Percentiles rank a stretch among this genome's conserved stretches.
phyloP scores from a whole-genome alignment of 148 eudicot genomes.

The Cornus suecica region DNA sequence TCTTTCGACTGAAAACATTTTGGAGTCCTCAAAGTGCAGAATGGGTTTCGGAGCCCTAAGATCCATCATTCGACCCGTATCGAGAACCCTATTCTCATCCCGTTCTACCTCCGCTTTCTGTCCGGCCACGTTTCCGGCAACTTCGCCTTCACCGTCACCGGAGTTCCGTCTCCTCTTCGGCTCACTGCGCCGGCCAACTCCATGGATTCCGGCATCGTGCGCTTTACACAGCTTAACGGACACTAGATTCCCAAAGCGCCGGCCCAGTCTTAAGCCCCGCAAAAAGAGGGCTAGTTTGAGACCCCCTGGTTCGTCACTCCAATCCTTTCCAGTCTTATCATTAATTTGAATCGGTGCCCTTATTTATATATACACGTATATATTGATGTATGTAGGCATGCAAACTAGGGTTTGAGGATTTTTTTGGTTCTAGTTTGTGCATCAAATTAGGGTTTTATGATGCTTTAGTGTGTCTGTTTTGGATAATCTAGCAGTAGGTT shows the following conservation, averaged over 20 bases:
- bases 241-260: slow-evolving; percentile 70
- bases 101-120: slow-evolving; percentile 20
- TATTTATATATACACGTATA: too few relatives aligned
- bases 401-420: background rate
- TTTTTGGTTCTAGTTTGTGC: background rate
- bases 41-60: slow-evolving; percentile 70
- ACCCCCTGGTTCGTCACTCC: slow-evolving; percentile 16
- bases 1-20: background rate
- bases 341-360: background rate
- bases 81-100: slow-evolving; percentile 32
- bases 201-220: slow-evolving; percentile 39
- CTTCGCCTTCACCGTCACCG: slow-evolving; percentile 7
- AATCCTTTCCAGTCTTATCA: background rate
- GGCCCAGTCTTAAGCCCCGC: slow-evolving; percentile 58
- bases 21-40: background rate
- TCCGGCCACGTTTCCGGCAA: slow-evolving; percentile 14
- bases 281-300: slow-evolving; percentile 65
- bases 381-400: background rate
- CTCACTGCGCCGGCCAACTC: slow-evolving; percentile 42
- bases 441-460: background rate
- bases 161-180: slow-evolving; percentile 21
- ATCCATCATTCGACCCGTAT: slow-evolving; percentile 59
- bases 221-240: slow-evolving; percentile 69
- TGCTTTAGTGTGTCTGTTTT: background rate
- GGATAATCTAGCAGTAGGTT: background rate